Evolutionary conservation across 2,329 filamentous ascomycete species (phyloP).

Genomic region (Helotiales sp.): DNA sequence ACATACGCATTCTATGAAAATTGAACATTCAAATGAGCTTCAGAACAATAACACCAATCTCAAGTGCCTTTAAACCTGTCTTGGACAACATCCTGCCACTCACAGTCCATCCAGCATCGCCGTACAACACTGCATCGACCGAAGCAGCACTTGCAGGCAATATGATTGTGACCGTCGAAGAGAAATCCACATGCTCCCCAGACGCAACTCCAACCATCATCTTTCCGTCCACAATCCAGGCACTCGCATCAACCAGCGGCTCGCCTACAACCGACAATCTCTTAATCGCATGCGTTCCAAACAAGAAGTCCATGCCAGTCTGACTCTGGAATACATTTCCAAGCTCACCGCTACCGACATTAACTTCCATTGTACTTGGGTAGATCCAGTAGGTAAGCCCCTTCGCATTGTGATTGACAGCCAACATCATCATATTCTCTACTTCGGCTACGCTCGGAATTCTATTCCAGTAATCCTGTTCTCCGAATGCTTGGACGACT

Average conservation of each 20-base stretch:
- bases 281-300: conserved; percentile 39
- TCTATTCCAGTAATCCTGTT: conserved; percentile 52
- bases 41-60: conserved; percentile 34
- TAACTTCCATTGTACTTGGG: conserved; percentile 43
- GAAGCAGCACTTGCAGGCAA: conserved; percentile 25
- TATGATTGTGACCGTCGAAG: conserved; percentile 22
- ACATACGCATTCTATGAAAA: too few species aligned
- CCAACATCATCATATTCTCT: conserved; percentile 53
- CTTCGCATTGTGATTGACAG: conserved; percentile 55
- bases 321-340: conserved; percentile 47
- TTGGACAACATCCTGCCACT: conserved; percentile 30
- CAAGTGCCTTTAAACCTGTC: conserved; percentile 32
- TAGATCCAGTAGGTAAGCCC: conserved; percentile 54
- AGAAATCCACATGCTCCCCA: conserved; percentile 39
- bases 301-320: conserved; percentile 45
- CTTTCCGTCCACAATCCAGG: conserved; percentile 46
- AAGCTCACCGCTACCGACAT: conserved; percentile 44
- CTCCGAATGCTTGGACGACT: conserved; percentile 55
- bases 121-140: conserved; percentile 32
- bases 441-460: conserved; percentile 52
- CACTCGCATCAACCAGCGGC: conserved; percentile 45
- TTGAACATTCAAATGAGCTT: conserved; percentile 21
- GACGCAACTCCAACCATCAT: conserved; percentile 49
- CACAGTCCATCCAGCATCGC: conserved; percentile 32
- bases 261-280: conserved; percentile 22